Evolutionary conservation across 1,284 basidiomycete species (phyloP), one percentile per base, ranked within the genome.

Genomic region (Singerocomus inundabilis): DNA sequence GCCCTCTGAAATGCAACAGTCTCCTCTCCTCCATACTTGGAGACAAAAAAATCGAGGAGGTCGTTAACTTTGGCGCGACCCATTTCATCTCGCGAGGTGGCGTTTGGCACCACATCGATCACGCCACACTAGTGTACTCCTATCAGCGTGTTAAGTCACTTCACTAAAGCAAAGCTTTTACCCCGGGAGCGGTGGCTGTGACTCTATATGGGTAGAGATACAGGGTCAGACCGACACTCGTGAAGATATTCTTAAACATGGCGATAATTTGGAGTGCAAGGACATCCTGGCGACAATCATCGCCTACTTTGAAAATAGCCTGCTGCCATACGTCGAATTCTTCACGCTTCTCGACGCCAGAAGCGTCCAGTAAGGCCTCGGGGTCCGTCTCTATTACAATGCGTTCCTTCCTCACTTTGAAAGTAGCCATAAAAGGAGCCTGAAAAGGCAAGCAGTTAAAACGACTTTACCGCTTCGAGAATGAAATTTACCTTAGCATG

Each of bases 401-500:
- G 11, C 79, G 77, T 57, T 91, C 85, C 69, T 93, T 95, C 55
- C 89, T 82, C 18, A 99, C 97, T 76, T 96, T 97, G 80, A 99
- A 99, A 0, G 97, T 98, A 1, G 97, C 97, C 97, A 99, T 99
- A 75, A 99, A 99, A 1, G 97, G 97, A 5, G 97, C 95, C 93
- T 95, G 54, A n/a, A 26, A 31, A 9, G 48, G 57, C 40, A 15
- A 18, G 52, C 13, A 16, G 31, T 42, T 28, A 21, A 25, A 26
- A 35, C 29, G 9, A 13, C 24, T 16, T 21, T 11, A 39, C 46
- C 32, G 15, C 35, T 40, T 42, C 2, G 6, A 26, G 16, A 12
- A 48, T 11, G 15, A n/a, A 15, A 46, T 37, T 15, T 38, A 91
- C 92, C 78, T 99, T 99, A 7, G 97, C 97, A 62, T 99, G 97